These are phyloP conservation scores for Chlorophyllum brunneum DNA, from an alignment of 768 basidiomycete species.

Conservation along the genomic window DNA sequence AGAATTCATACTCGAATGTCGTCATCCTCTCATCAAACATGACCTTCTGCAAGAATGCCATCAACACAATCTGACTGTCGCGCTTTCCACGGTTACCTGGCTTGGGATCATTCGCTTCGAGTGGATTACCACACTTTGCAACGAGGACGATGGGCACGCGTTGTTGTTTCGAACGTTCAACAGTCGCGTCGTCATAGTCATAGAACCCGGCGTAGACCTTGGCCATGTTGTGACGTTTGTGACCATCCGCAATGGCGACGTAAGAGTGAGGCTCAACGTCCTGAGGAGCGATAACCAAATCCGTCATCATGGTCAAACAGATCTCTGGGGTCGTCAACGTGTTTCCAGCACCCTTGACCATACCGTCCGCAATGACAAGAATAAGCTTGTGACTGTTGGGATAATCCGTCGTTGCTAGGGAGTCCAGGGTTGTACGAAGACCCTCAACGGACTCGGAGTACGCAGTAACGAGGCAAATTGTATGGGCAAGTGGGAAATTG, in stretches of 20 bases:
- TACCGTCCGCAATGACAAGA: slow-evolving; percentile 94
- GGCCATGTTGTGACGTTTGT: slow-evolving; percentile 99
- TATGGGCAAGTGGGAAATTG: slow-evolving; percentile 91
- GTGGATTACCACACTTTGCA: slow-evolving; percentile 92
- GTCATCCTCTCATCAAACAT: slow-evolving; percentile 99
- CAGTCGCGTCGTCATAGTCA: slow-evolving; percentile 86
- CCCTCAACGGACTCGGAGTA: slow-evolving; percentile 98
- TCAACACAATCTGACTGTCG: slow-evolving; percentile 95
- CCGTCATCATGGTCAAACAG: slow-evolving; percentile 95
- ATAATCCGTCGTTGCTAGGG: slow-evolving; percentile 96
- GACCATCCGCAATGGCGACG: slow-evolving; percentile 98
- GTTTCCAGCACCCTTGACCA: slow-evolving; percentile 96
- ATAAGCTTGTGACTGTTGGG: slow-evolving; percentile 97
- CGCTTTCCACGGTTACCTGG: slow-evolving; percentile 99
- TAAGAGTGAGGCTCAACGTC: slow-evolving; percentile 95
- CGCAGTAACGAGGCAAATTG: slow-evolving; percentile 95
- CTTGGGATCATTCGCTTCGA: slow-evolving; percentile 84
- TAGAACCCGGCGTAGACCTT: slow-evolving; percentile 99
- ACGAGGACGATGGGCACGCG: slow-evolving; percentile 94
- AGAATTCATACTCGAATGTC: slow-evolving; percentile 99
- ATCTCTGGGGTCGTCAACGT: slow-evolving; percentile 90
- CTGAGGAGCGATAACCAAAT: slow-evolving; percentile 71
- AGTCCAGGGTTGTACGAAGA: slow-evolving; percentile 95
- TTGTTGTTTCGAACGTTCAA: slow-evolving; percentile 92
- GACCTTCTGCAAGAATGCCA: slow-evolving; percentile 97